These are phyloP conservation scores for Pseudogymnoascus sp. DNA, from an alignment of 2,329 filamentous ascomycete species.

Conservation along the genomic window DNA sequence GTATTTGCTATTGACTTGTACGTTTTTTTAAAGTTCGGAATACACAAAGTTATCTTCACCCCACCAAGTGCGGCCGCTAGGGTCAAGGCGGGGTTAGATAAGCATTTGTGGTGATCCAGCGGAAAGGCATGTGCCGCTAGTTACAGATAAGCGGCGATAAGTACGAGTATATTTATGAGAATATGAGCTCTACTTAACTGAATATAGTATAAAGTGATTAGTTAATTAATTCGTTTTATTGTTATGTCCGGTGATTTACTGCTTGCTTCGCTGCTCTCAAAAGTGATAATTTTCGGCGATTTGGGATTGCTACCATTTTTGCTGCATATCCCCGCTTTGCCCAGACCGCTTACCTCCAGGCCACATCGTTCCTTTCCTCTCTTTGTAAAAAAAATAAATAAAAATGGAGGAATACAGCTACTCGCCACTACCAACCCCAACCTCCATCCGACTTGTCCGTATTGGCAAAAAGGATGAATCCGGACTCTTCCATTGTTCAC, in stretches of 20 bases:
- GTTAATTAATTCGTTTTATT: background rate
- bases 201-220: background rate
- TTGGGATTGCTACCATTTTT: too few relatives aligned
- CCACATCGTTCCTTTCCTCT: background rate
- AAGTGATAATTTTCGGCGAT: too few relatives aligned
- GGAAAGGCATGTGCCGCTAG: background rate
- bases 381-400: background rate
- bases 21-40: background rate
- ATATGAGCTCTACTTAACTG: background rate
- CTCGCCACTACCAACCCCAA: background rate
- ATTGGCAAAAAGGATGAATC: background rate
- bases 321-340: too few relatives aligned
- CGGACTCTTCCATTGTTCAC: background rate
- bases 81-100: background rate
- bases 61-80: conserved; percentile 3
- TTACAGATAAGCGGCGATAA: background rate
- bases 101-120: background rate
- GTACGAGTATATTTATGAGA: background rate
- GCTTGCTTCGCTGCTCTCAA: too few relatives aligned
- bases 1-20: background rate
- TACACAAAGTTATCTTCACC: background rate
- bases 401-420: background rate
- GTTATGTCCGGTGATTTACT: too few relatives aligned
- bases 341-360: too few relatives aligned
- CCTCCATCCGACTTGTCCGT: background rate